These are phyloP conservation scores for Globisporangium recalcitrans DNA, from an alignment of 352 stramenopile species.

Conservation along the genomic window DNA sequence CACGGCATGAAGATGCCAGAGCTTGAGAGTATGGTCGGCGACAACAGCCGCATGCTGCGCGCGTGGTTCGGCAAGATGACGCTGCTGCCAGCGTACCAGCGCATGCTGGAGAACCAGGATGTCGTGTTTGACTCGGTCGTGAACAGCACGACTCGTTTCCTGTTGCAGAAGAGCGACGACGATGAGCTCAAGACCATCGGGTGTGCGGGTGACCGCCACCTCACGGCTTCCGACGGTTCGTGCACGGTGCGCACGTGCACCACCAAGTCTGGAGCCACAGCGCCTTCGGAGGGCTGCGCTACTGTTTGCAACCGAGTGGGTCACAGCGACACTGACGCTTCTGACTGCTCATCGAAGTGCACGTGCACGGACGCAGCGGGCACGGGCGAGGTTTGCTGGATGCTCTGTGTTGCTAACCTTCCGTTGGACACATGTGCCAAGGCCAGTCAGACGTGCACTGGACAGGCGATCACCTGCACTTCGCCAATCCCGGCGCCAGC, in stretches of 20 bases:
- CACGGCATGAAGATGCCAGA: conserved; percentile 25
- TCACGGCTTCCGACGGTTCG: conserved; percentile 32
- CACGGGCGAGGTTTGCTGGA: conserved; percentile 41
- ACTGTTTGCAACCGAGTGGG: conserved; percentile 26
- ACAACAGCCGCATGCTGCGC: conserved; percentile 28
- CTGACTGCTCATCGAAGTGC: conserved; percentile 38
- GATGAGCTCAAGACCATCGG: conserved; percentile 35
- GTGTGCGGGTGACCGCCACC: conserved; percentile 33
- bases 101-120: conserved; percentile 22
- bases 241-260: conserved; percentile 33
- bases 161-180: conserved; percentile 19
- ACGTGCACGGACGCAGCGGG: conserved; percentile 26
- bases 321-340: conserved; percentile 23
- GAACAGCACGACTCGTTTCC: conserved; percentile 33
- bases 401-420: conserved; percentile 30
- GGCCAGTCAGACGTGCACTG: conserved; percentile 3
- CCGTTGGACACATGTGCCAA: conserved; percentile 5
- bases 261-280: conserved; percentile 22
- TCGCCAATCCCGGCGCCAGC: conserved; percentile 5
- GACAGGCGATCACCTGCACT: conserved; percentile 36
- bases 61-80: conserved; percentile 66
- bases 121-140: conserved; percentile 31
- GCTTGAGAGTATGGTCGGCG: conserved; percentile 8
- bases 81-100: conserved; percentile 40
- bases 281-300: conserved; percentile 26